These are phyloP conservation scores for Mediolabrus comicus DNA, from an alignment of 108 stramenopile species.

Conservation along the genomic window DNA sequence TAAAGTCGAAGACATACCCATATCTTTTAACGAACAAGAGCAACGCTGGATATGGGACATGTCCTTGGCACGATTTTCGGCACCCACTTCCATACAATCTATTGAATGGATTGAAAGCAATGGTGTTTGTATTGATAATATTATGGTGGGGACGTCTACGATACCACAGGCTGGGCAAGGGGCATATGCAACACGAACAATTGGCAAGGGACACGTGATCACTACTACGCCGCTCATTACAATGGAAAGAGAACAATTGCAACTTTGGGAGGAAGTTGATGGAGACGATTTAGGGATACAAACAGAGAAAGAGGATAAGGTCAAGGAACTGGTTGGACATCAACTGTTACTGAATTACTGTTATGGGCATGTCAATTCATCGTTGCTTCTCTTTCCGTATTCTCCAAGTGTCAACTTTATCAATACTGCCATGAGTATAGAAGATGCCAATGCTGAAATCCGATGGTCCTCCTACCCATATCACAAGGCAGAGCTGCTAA, in stretches of 20 bases:
- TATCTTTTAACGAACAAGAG: no score
- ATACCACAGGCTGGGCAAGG: slow-evolving; percentile 61
- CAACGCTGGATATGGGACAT: neutral
- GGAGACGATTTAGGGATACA: neutral
- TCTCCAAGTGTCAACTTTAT: slow-evolving; percentile 59
- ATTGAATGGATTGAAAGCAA: slow-evolving; percentile 50
- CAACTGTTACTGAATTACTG: slow-evolving; percentile 79
- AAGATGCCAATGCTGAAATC: slow-evolving; percentile 48
- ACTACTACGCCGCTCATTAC: slow-evolving; percentile 17
- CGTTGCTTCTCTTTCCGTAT: slow-evolving; percentile 71
- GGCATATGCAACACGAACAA: slow-evolving; percentile 49
- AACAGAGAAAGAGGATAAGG: slow-evolving; percentile 26
- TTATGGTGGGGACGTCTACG: slow-evolving; percentile 40
- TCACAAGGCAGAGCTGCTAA: slow-evolving; percentile 32
- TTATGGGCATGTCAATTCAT: slow-evolving; percentile 61
- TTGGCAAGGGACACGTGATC: slow-evolving; percentile 30
- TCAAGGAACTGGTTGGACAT: neutral
- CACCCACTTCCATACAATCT: slow-evolving; percentile 9
- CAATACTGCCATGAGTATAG: slow-evolving; percentile 47
- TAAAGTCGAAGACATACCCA: slow-evolving; percentile 14
- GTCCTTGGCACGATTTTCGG: neutral
- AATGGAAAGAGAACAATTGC: slow-evolving; percentile 35
- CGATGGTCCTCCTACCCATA: slow-evolving; percentile 32
- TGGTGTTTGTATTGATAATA: slow-evolving; percentile 60
- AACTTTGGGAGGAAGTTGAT: slow-evolving; percentile 39